phyloP scores from a whole-genome alignment of 768 basidiomycete genomes.

The Boletus coccyginus region DNA sequence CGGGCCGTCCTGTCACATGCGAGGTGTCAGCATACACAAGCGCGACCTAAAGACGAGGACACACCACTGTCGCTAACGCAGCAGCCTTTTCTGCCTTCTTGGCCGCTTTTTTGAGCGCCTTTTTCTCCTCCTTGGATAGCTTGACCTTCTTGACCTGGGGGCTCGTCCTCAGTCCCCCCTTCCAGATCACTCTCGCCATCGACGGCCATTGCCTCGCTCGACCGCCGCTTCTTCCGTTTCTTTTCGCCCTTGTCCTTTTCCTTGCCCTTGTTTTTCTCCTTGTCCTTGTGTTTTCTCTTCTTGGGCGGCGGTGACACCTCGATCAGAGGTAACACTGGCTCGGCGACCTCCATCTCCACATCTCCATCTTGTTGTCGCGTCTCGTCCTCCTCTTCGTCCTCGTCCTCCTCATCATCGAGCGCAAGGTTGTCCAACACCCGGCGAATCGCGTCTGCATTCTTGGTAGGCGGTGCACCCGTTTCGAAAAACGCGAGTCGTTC shows the following conservation, averaged over 20 bases:
- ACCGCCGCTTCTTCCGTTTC: conserved; percentile 57
- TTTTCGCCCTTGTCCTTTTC: conserved; percentile 24
- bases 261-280: conserved; percentile 32
- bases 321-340: conserved; percentile 55
- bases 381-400: conserved; percentile 46
- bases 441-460: conserved; percentile 89
- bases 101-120: conserved; percentile 74
- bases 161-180: conserved; percentile 42
- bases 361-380: conserved; percentile 18
- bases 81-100: conserved; percentile 44
- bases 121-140: conserved; percentile 83
- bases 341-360: conserved; percentile 44
- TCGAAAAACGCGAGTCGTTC: conserved; percentile 95
- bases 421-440: conserved; percentile 81
- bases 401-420: conserved; percentile 62
- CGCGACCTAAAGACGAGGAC: conserved; percentile 16
- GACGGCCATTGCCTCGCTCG: conserved; percentile 64
- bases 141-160: conserved; percentile 68
- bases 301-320: conserved; percentile 57
- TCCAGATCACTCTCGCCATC: conserved; percentile 46
- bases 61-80: conserved; percentile 35
- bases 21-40: conserved; percentile 2
- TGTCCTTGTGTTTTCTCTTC: conserved; percentile 46
- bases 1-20: conserved; percentile 28
- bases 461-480: conserved; percentile 82